Base-by-base conservation (phyloP, 305 asterid species). In the Andrographis paniculata region DNA sequence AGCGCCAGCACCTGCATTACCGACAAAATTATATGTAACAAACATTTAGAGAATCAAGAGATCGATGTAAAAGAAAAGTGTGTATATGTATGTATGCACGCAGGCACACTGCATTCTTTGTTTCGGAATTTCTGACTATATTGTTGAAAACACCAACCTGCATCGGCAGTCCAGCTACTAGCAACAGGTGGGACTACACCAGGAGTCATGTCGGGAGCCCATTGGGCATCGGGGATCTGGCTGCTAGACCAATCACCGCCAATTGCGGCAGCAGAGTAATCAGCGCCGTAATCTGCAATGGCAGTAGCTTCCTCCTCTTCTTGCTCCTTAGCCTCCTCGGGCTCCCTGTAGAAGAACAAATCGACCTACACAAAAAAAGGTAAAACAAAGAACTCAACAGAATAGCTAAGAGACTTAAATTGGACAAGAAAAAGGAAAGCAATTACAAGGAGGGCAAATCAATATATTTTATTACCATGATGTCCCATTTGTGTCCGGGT, bases 171-270 rank as follows among this genome's bases (percentile, higher is more conserved):
- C 69, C 69, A 63, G 12, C 56, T 60, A 51, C 42, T 22, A 5
- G 56, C 17, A 48, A 52, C 58, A 17, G 51, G 53, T 15, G 57
- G 39, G n/a, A 39, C 30, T 23, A n/a, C n/a, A n/a, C 59, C 19
- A 11, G 40, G 30, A 31, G 49, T 11, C 9, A 31, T 28, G 18
- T 63, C 69, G n/a, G 60, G 40, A 20, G 48, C n/a, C 69, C 64
- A 63, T 38, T 63, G 69, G 10, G 27, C 52, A 38, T 63, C 69
- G 4, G 64, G 56, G 39, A 63, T 63, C 23, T 63, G 69, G 24
- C 41, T 43, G 11, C 62, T 49, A 20, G 69, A 24, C 30, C 30
- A 24, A 24, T 24, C 30, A 24, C 6, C 30, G 8, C n/a, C n/a
- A n/a, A n/a, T n/a, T n/a, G n/a, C n/a, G n/a, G n/a, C n/a, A n/a